Base-by-base conservation (phyloP, 2,329 filamentous ascomycete species). In the Colletotrichum graminicola region DNA sequence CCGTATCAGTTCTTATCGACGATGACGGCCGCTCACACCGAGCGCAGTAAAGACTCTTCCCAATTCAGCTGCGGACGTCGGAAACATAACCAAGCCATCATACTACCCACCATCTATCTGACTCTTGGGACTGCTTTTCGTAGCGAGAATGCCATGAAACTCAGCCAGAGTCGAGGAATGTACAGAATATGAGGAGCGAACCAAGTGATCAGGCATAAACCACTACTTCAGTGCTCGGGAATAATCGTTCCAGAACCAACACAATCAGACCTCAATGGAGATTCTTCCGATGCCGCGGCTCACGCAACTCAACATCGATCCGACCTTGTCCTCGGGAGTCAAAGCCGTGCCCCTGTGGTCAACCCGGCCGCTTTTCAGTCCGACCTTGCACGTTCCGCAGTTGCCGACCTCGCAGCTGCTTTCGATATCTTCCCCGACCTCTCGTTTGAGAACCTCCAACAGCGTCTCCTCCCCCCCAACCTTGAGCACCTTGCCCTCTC, bases 381-480 rank as follows among this genome's bases (percentile, higher is more conserved):
- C 74, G 23, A 88, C 77, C 75, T 81, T 84, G 76, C 86, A 89
- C 3, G 86, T 88, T 0, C 84, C 86, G 63, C 86, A 88, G 71
- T 87, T 88, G 0, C 87, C 86, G 1, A 87, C 86, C 74, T 87
- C 84, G 73, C 87, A 89, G 72, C 84, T 86, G 21, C 83, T 86
- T 1, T 83, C 78, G 2, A 87, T 77, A 6, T 82, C 82, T 74
- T 10, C 81, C 74, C 10, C 82, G 64, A 86, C 84, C 59, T 83
- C 77, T 39, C 78, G 78, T 72, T 82, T 80, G 47, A 89, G 78
- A 3, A 83, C 84, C 74, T 87, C 85, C 3, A 88, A 78, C 18
- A 88, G 76, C 39, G 83, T 86, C 76, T 88, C 85, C 5, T 87
- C 85, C 39, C 76, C 80, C 5, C 78, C 81, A 0, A 88, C 86